A percentile compares a stretch with the other conserved stretches of the same genome.
Evolutionary conservation across 257 asterid species (phyloP).

Genomic region (Buddleja alternifolia): DNA sequence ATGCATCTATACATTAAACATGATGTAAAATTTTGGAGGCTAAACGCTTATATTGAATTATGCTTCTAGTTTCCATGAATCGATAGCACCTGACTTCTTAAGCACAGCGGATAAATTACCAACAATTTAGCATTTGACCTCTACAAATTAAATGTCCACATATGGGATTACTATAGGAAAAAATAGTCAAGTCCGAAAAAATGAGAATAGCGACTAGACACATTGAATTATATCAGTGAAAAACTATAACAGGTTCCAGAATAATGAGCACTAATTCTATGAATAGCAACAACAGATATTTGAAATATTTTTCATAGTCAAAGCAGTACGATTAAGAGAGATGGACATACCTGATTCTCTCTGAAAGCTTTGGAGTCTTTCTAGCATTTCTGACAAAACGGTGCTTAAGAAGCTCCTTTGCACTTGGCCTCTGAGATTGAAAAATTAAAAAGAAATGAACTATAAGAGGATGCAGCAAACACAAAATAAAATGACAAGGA

Average conservation of each 20-base stretch:
- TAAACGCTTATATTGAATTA: slow-evolving; percentile 17
- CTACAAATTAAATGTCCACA: no score
- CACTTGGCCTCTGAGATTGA: slow-evolving; percentile 61
- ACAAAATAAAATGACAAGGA: slow-evolving; percentile 11
- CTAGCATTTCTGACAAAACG: slow-evolving; percentile 68
- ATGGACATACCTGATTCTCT: slow-evolving; percentile 60
- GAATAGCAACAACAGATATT: neutral
- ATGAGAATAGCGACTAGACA: no score
- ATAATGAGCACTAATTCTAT: neutral
- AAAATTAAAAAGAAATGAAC: neutral
- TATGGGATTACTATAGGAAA: slow-evolving; percentile 8
- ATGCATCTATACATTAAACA: slow-evolving; percentile 8
- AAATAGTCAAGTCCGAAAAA: neutral
- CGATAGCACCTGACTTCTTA: neutral
- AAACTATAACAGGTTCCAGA: neutral
- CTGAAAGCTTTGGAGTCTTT: slow-evolving; percentile 67
- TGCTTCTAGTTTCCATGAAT: slow-evolving; percentile 11
- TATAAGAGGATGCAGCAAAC: neutral
- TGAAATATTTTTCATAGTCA: neutral
- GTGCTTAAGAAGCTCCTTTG: slow-evolving; percentile 68
- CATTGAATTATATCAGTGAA: no score
- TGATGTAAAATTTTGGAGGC: slow-evolving; percentile 1
- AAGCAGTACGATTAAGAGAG: neutral
- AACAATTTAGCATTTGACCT: no score
- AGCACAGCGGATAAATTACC: slow-evolving; percentile 9